Percentiles rank a stretch among this genome's conserved stretches.
These are phyloP conservation scores for Aspergillus ruber DNA, from an alignment of 2,329 filamentous ascomycete species.

Conservation along the genomic window DNA sequence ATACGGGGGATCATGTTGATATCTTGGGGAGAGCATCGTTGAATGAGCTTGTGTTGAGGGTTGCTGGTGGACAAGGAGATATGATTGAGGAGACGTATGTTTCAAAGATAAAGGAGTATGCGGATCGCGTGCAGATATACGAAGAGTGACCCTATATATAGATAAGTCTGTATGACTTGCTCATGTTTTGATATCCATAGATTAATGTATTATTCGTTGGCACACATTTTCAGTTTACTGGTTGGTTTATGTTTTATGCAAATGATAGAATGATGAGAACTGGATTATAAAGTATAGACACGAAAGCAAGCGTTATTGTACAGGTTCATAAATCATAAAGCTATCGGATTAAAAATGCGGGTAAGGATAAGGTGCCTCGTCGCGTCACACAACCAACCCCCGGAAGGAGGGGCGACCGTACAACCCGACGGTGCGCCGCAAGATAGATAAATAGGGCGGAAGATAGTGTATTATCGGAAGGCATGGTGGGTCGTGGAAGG, in stretches of 20 bases:
- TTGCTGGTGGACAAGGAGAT: constrained; percentile 79
- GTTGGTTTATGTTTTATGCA: background rate
- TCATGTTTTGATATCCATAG: background rate
- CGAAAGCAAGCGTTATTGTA: constrained; percentile 9
- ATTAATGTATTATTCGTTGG: background rate
- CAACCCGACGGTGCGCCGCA: no score
- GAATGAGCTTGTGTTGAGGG: constrained; percentile 81
- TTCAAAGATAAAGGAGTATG: constrained; percentile 76
- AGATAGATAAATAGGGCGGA: no score
- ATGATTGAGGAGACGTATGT: constrained; percentile 70
- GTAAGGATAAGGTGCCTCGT: constrained; percentile 6
- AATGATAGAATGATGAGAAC: background rate
- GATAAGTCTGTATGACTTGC: background rate
- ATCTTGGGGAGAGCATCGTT: constrained; percentile 83
- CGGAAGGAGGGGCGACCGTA: no score
- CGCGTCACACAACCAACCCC: background rate
- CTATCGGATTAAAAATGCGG: constrained; percentile 12
- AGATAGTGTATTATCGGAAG: no score
- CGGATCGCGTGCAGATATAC: constrained; percentile 74
- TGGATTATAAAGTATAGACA: constrained; percentile 2
- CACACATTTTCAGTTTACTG: background rate
- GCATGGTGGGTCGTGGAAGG: background rate
- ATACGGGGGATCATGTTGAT: constrained; percentile 87
- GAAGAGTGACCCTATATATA: constrained; percentile 48
- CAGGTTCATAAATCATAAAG: constrained; percentile 17